Conservation (phyloP, 2,329 filamentous ascomycete species). For the Myriosclerotinia duriaeana region DNA sequence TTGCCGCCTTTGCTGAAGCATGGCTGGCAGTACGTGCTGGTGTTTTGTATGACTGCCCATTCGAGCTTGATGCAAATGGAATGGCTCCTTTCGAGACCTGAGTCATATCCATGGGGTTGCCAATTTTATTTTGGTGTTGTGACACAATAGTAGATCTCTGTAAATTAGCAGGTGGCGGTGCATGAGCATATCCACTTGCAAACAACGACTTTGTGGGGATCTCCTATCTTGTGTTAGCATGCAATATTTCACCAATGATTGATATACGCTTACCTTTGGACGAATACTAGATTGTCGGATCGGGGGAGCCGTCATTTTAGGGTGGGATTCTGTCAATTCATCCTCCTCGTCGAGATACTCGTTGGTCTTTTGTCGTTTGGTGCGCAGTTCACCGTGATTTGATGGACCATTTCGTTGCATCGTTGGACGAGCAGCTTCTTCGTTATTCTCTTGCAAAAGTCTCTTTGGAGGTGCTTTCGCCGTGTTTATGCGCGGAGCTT, state of each 20-base stretch:
- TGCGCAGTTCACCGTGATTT: conserved; percentile 59
- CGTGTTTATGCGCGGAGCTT: conserved; percentile 58
- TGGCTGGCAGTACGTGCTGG: conserved; percentile 56
- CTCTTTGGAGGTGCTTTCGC: conserved; percentile 75
- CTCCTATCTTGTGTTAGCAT: conserved; percentile 53
- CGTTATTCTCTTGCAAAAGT: conserved; percentile 63
- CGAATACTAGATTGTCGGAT: conserved; percentile 75
- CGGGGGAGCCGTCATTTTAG: conserved; percentile 75
- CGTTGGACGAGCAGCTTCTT: conserved; percentile 50
- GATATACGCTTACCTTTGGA: conserved; percentile 43
- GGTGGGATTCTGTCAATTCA: conserved; percentile 58
- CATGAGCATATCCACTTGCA: conserved; percentile 60
- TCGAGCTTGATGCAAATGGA: conserved; percentile 73
- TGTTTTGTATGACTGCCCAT: conserved; percentile 62
- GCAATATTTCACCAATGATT: background rate
- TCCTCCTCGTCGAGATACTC: conserved; percentile 67
- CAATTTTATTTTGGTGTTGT: conserved; percentile 65
- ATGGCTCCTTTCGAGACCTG: conserved; percentile 87
- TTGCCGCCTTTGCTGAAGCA: conserved; percentile 54
- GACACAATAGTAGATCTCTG: conserved; percentile 61
- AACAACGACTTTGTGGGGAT: conserved; percentile 59
- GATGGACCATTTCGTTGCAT: conserved; percentile 58
- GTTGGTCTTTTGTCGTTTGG: conserved; percentile 77
- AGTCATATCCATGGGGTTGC: conserved; percentile 78
- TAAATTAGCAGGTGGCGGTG: conserved; percentile 47